Percentiles rank a stretch among this genome's conserved stretches.
Conservation (phyloP, 1,284 basidiomycete species). For the Singerocomus inundabilis region DNA sequence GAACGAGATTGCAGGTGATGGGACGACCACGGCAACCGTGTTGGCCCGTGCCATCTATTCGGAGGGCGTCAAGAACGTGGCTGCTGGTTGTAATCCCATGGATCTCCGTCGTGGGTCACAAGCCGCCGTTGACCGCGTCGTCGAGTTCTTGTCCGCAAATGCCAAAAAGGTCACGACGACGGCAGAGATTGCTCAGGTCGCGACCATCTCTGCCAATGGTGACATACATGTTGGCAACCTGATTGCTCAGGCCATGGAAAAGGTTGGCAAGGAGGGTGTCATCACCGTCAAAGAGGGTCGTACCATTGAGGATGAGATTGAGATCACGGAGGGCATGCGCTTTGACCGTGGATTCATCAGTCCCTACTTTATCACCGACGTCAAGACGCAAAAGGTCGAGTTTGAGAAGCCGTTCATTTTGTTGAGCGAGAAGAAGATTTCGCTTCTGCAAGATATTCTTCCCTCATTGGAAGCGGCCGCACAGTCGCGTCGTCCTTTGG, state of each 20-base stretch:
- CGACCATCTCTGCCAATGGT: conserved; percentile 98
- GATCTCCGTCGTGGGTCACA: conserved; percentile 96
- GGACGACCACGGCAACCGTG: conserved; percentile 97
- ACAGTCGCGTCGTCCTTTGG: conserved; percentile 85
- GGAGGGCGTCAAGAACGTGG: conserved; percentile 99
- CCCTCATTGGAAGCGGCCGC: conserved; percentile 93
- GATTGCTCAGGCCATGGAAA: conserved; percentile 99
- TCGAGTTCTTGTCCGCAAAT: conserved; percentile 87
- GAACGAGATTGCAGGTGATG: conserved; percentile 97
- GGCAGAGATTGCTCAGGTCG: conserved; percentile 97
- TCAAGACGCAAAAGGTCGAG: conserved; percentile 95
- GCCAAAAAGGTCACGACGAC: conserved; percentile 96
- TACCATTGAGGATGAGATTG: conserved; percentile 98
- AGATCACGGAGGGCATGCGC: conserved; percentile 99
- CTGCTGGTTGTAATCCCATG: conserved; percentile 99
- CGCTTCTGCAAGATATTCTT: conserved; percentile 91
- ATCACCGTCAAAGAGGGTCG: conserved; percentile 99
- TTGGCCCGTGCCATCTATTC: conserved; percentile 96
- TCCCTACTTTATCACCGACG: conserved; percentile 98
- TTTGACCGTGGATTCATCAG: conserved; percentile 99
- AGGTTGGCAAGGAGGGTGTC: conserved; percentile 99
- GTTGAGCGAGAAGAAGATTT: conserved; percentile 98
- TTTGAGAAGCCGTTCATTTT: conserved; percentile 96
- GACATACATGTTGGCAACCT: conserved; percentile 92
- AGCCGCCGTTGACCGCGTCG: conserved; percentile 94